Evolutionary conservation across 768 basidiomycete species (phyloP).

Genomic region (Termitomyces sp.): DNA sequence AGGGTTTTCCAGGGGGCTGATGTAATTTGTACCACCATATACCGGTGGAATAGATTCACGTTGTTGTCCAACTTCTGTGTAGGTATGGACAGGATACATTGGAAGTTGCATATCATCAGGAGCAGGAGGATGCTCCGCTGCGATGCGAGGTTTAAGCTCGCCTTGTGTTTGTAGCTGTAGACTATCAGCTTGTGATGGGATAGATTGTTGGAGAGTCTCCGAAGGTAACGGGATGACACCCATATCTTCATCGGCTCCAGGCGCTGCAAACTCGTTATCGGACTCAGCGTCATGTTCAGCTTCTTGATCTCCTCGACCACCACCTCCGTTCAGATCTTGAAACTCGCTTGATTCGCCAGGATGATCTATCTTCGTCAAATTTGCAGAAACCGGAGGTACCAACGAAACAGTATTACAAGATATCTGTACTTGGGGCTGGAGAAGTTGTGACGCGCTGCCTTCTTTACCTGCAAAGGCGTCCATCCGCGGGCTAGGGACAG

Average conservation of each 20-base stretch:
- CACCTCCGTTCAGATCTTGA: slow-evolving; percentile 55
- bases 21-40: slow-evolving; percentile 6
- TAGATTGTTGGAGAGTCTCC: slow-evolving; percentile 5
- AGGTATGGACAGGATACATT: slow-evolving; percentile 3
- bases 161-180: slow-evolving; percentile 7
- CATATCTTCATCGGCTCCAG: slow-evolving; percentile 27
- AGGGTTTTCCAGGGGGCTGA: slow-evolving; percentile 15
- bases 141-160: slow-evolving; percentile 29
- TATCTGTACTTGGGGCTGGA: slow-evolving; percentile 4
- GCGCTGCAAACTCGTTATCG: slow-evolving; percentile 12
- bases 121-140: slow-evolving; percentile 47
- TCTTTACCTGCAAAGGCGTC: slow-evolving; percentile 29
- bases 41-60: slow-evolving; percentile 4
- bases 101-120: slow-evolving; percentile 21
- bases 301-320: slow-evolving; percentile 36
- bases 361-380: slow-evolving; percentile 6
- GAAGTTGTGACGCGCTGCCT: slow-evolving; percentile 3
- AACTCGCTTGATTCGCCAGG: slow-evolving; percentile 41
- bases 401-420: not conserved
- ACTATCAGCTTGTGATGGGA: not conserved
- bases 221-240: slow-evolving; percentile 10
- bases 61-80: slow-evolving; percentile 12
- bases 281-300: slow-evolving; percentile 27
- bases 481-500: slow-evolving; percentile 45
- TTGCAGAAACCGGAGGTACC: not conserved